Evolutionary conservation across 768 basidiomycete species (phyloP).

Genomic region (Myochromella boudieri): DNA sequence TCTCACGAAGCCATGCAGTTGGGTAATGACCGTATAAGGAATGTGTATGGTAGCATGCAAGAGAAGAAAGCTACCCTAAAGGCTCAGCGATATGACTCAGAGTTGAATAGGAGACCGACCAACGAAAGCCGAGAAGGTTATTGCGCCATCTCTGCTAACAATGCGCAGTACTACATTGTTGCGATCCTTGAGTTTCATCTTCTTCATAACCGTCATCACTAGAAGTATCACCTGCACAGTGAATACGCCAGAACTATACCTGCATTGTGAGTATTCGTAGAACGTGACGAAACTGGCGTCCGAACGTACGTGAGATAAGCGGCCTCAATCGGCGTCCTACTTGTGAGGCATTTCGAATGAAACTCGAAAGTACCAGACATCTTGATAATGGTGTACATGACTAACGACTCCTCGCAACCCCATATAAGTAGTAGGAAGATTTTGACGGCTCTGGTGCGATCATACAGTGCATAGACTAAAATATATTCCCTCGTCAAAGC

Average conservation of each 20-base stretch:
- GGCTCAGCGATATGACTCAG: too few relatives aligned
- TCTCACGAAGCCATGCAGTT: neutral
- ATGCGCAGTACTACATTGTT: too few relatives aligned
- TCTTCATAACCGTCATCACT: too few relatives aligned
- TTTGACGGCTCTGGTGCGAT: neutral
- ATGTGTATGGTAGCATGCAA: neutral
- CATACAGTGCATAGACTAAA: constrained; percentile 2
- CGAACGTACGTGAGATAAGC: neutral
- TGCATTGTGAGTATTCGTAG: too few relatives aligned
- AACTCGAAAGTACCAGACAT: neutral
- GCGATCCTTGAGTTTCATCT: too few relatives aligned
- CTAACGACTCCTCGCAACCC: neutral
- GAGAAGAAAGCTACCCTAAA: constrained; percentile 1
- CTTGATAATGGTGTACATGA: neutral
- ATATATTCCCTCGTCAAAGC: neutral
- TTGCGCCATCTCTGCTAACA: neutral
- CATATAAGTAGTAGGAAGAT: neutral
- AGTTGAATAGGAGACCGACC: neutral
- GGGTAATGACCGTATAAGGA: neutral
- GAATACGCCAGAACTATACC: too few relatives aligned
- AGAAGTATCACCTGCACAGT: too few relatives aligned
- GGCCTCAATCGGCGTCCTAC: neutral
- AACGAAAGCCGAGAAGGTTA: neutral
- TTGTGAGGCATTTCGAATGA: neutral
- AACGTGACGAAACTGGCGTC: too few relatives aligned